Evolutionary conservation across 179 eudicot species (phyloP).

Genomic region (Nepenthes alata): DNA sequence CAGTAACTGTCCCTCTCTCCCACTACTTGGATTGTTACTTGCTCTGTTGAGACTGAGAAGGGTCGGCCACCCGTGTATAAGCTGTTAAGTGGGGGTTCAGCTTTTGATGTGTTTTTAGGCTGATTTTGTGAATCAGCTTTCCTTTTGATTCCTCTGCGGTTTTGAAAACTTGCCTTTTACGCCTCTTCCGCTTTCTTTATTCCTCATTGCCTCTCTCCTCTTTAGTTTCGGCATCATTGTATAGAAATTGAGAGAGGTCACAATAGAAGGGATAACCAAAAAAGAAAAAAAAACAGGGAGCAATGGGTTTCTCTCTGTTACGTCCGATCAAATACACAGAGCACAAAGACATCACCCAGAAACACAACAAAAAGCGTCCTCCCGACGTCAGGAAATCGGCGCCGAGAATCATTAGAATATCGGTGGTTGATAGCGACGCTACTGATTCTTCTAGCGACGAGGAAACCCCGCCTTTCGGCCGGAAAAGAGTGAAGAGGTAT

Average conservation of each 20-base stretch:
- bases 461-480: conserved; percentile 29
- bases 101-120: background rate
- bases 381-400: background rate
- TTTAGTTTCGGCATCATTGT: too few relatives aligned
- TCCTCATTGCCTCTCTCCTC: background rate
- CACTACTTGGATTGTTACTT: too few relatives aligned
- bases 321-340: conserved; percentile 60
- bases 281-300: background rate
- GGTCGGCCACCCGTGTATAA: too few relatives aligned
- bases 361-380: conserved; percentile 1
- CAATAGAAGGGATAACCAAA: background rate
- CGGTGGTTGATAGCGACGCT: conserved; percentile 59
- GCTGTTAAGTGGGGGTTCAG: too few relatives aligned
- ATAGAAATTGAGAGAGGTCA: too few relatives aligned
- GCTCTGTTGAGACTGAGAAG: too few relatives aligned
- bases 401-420: conserved; percentile 40
- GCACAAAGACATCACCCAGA: conserved; percentile 31
- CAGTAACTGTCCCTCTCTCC: too few relatives aligned
- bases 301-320: conserved; percentile 9
- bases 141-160: background rate
- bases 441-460: conserved; percentile 80
- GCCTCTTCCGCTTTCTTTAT: background rate
- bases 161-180: background rate
- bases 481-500: conserved; percentile 48
- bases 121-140: background rate